Evolutionary conservation across 2,329 filamentous ascomycete genomes (phyloP).

Genomic region (Bipolaris sorokiniana): DNA sequence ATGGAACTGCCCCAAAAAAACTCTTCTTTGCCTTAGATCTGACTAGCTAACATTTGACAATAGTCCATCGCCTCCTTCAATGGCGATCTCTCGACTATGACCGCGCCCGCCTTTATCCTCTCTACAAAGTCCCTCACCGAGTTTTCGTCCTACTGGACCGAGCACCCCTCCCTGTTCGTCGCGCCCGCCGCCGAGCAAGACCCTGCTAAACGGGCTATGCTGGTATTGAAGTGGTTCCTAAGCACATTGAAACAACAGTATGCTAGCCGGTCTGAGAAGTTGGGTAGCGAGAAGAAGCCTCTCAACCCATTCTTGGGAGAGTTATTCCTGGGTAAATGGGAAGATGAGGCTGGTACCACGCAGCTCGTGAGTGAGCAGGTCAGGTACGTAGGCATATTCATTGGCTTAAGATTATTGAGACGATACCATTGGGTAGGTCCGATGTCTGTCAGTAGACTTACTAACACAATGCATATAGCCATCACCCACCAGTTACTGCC

Average conservation of each 20-base stretch:
- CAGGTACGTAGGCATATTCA: constrained; percentile 57
- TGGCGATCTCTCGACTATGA: constrained; percentile 63
- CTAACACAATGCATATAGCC: constrained; percentile 53
- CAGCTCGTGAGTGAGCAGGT: constrained; percentile 93
- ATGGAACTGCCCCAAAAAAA: neutral
- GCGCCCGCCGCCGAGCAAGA: constrained; percentile 81
- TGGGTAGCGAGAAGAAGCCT: constrained; percentile 95
- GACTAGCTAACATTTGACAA: constrained; percentile 4
- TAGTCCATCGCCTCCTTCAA: constrained; percentile 62
- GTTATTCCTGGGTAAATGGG: constrained; percentile 91
- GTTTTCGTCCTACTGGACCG: constrained; percentile 64
- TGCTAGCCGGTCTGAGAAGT: constrained; percentile 74
- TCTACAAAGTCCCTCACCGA: constrained; percentile 62
- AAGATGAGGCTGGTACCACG: constrained; percentile 80
- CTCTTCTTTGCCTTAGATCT: constrained; percentile 5
- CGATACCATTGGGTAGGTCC: neutral
- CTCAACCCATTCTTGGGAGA: constrained; percentile 96
- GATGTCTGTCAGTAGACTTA: neutral
- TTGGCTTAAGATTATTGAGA: neutral
- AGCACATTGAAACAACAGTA: constrained; percentile 90
- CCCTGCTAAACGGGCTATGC: constrained; percentile 78
- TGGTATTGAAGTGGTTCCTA: constrained; percentile 96
- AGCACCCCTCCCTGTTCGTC: constrained; percentile 70
- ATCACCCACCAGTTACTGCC: constrained; percentile 93
- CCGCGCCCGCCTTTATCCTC: constrained; percentile 62